These are phyloP conservation scores for Ophiocordyceps sinensis DNA, from an alignment of 2,329 filamentous ascomycete genomes.

Conservation along the genomic window DNA sequence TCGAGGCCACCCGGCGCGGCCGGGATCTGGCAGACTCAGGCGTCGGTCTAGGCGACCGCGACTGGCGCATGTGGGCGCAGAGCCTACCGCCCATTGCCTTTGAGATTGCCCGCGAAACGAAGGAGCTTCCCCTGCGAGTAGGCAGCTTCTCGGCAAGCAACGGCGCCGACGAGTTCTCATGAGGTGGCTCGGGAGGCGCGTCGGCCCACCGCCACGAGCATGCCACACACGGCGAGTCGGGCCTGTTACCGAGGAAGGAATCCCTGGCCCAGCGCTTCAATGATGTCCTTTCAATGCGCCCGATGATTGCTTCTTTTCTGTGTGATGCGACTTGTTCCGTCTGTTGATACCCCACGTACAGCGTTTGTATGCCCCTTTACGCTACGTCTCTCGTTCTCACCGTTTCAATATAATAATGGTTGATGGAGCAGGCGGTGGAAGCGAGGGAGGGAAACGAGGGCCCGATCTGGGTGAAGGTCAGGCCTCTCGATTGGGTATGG, in stretches of 20 bases:
- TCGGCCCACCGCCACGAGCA: too few species aligned
- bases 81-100: conserved; percentile 74
- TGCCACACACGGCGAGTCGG: too few species aligned
- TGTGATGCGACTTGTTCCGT: background rate
- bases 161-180: conserved; percentile 32
- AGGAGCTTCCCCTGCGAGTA: conserved; percentile 45
- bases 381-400: background rate
- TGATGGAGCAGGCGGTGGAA: background rate
- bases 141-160: conserved; percentile 18
- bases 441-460: too few species aligned
- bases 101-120: conserved; percentile 68
- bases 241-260: too few species aligned
- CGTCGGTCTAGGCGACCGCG: conserved; percentile 30
- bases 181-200: conserved; percentile 6
- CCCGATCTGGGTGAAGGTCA: too few species aligned
- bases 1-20: conserved; percentile 48
- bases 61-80: conserved; percentile 52
- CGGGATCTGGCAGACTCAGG: conserved; percentile 40
- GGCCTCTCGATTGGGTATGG: too few species aligned
- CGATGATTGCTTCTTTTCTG: background rate
- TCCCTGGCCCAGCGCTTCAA: too few species aligned
- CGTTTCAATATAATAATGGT: background rate
- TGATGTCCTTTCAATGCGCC: background rate
- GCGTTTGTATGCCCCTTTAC: background rate
- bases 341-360: conserved; percentile 1